These are phyloP conservation scores for Candida sphagnicola DNA, from an alignment of 805 yeast genomes.

Conservation along the genomic window DNA sequence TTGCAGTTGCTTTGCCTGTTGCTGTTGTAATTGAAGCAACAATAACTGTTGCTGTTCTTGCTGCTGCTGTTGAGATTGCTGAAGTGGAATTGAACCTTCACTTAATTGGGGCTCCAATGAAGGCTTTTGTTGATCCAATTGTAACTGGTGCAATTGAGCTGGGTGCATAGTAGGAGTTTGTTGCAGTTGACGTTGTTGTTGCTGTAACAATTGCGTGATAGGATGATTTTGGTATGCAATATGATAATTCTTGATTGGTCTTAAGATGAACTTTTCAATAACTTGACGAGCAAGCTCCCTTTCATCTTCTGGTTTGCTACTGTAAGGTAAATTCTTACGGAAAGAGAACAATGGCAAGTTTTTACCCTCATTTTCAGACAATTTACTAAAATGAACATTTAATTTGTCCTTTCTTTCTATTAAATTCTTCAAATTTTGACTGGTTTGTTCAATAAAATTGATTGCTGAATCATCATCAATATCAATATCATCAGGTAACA, in stretches of 20 bases:
- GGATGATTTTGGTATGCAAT: constrained; percentile 44
- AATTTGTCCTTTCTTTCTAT: constrained; percentile 36
- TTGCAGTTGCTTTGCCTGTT: constrained; percentile 24
- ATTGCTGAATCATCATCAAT: constrained; percentile 44
- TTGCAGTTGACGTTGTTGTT: constrained; percentile 34
- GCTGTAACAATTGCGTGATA: constrained; percentile 28
- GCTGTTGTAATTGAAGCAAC: constrained; percentile 34
- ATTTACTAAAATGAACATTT: constrained; percentile 29
- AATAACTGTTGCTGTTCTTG: constrained; percentile 19
- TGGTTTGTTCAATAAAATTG: constrained; percentile 45
- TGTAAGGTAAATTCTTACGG: constrained; percentile 22
- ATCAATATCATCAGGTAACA: constrained; percentile 46
- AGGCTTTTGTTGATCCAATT: constrained; percentile 22
- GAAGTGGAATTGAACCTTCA: constrained; percentile 5
- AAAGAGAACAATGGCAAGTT: constrained; percentile 50
- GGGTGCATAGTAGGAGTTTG: constrained; percentile 13
- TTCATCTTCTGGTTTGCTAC: constrained; percentile 33
- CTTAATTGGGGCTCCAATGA: constrained; percentile 11
- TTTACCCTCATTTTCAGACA: constrained; percentile 8
- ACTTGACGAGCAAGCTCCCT: constrained; percentile 33
- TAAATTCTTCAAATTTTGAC: constrained; percentile 36
- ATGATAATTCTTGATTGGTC: constrained; percentile 42
- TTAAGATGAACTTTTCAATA: constrained; percentile 36
- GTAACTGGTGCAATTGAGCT: constrained; percentile 28
- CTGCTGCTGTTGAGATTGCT: constrained; percentile 14